These are phyloP conservation scores for Papilionanthe hybrid DNA, from an alignment of 116 monocot genomes.

Conservation along the genomic window DNA sequence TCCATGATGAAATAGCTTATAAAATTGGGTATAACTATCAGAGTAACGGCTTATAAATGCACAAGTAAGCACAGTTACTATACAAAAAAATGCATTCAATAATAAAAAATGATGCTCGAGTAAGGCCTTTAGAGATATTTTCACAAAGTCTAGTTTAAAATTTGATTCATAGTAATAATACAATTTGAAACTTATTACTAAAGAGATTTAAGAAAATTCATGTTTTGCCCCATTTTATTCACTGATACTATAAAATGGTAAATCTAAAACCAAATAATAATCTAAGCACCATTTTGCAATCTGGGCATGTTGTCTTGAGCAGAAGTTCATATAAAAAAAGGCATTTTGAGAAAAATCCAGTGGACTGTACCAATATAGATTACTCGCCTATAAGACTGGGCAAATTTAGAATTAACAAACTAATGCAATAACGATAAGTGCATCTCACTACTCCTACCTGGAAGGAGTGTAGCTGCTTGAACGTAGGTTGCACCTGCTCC, in stretches of 20 bases:
- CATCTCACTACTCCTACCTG: conserved; percentile 47
- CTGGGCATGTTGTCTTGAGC: background rate
- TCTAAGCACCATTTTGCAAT: background rate
- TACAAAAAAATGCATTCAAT: background rate
- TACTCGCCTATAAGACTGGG: background rate
- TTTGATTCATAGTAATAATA: background rate
- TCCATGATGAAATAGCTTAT: background rate
- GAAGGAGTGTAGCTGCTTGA: conserved; percentile 77
- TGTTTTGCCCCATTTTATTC: background rate
- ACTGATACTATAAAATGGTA: background rate
- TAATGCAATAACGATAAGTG: background rate
- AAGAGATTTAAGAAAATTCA: background rate
- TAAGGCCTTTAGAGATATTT: background rate
- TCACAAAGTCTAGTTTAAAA: background rate
- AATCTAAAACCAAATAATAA: background rate
- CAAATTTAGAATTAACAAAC: background rate
- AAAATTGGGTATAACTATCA: background rate
- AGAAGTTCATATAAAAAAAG: no score
- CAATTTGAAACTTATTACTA: background rate
- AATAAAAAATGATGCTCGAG: background rate
- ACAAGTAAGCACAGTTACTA: background rate
- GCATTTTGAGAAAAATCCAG: no score
- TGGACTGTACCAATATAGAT: background rate
- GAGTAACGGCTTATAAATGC: background rate
- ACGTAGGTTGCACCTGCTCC: conserved; percentile 77